Evolutionary conservation across 441 rosid genomes (phyloP).

Genomic region (Theobroma grandiflorum): DNA sequence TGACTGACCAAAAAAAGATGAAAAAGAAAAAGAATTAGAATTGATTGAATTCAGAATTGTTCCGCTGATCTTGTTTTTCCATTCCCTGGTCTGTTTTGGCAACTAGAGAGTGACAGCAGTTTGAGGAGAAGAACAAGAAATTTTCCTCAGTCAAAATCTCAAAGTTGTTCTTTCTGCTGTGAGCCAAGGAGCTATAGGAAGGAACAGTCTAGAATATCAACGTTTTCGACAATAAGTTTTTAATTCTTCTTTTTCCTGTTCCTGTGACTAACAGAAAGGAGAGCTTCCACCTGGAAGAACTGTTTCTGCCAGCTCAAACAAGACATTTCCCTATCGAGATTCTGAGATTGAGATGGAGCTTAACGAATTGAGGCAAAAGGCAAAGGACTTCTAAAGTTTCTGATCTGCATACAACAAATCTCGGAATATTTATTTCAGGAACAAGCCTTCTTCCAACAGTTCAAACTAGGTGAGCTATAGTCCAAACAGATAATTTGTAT

Average conservation of each 20-base stretch:
- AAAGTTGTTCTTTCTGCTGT: not conserved
- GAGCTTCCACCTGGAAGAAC: slow-evolving; percentile 76
- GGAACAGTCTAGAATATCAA: not conserved
- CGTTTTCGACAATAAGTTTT: not conserved
- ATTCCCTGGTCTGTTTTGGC: slow-evolving; percentile 21
- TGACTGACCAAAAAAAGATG: not conserved
- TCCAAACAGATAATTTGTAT: slow-evolving; percentile 34
- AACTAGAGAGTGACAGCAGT: not conserved
- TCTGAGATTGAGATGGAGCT: slow-evolving; percentile 73
- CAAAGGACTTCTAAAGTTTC: slow-evolving; percentile 55
- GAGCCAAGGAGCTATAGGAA: not conserved
- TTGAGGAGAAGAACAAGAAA: slow-evolving; percentile 11
- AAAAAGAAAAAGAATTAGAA: not conserved
- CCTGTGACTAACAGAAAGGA: slow-evolving; percentile 57
- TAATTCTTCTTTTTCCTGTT: slow-evolving; percentile 6
- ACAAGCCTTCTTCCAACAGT: slow-evolving; percentile 1
- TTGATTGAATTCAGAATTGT: not conserved
- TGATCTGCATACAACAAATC: not conserved
- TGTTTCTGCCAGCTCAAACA: slow-evolving; percentile 38
- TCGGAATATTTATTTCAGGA: slow-evolving; percentile 7
- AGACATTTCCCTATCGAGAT: slow-evolving; percentile 49
- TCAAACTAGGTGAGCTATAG: slow-evolving; percentile 28
- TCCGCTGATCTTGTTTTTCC: not conserved
- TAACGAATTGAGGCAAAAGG: slow-evolving; percentile 65
- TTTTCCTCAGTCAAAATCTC: not conserved